These are phyloP conservation scores for Pilatotrama ljubarskyi DNA, from an alignment of 768 basidiomycete species.

Conservation along the genomic window DNA sequence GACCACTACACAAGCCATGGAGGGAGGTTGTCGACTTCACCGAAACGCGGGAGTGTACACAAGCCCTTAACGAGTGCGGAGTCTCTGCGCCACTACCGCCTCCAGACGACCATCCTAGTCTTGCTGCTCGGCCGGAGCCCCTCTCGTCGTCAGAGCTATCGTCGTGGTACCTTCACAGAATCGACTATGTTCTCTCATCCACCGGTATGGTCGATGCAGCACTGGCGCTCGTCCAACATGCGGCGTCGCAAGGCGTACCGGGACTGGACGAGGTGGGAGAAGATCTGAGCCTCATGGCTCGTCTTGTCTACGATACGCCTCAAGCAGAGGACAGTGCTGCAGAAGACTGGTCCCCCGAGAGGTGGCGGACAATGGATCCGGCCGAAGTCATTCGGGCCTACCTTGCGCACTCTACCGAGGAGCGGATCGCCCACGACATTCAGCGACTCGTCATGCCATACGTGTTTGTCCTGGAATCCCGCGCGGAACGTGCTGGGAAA, in stretches of 20 bases:
- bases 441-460: slow-evolving; percentile 85
- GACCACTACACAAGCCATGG: slow-evolving; percentile 41
- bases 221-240: slow-evolving; percentile 80
- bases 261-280: slow-evolving; percentile 86
- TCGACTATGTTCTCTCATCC: slow-evolving; percentile 57
- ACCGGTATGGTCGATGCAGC: slow-evolving; percentile 82
- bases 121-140: slow-evolving; percentile 28
- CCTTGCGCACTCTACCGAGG: slow-evolving; percentile 67
- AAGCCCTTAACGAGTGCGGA: slow-evolving; percentile 38
- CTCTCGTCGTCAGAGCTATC: slow-evolving; percentile 54
- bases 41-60: slow-evolving; percentile 48
- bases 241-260: slow-evolving; percentile 75
- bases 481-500: slow-evolving; percentile 75
- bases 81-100: slow-evolving; percentile 4
- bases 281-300: slow-evolving; percentile 84
- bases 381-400: slow-evolving; percentile 71
- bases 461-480: slow-evolving; percentile 87
- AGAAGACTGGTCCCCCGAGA: slow-evolving; percentile 74
- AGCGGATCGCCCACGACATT: slow-evolving; percentile 67
- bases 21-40: slow-evolving; percentile 59
- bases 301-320: slow-evolving; percentile 80
- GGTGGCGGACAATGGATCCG: slow-evolving; percentile 73
- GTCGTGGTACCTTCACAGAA: slow-evolving; percentile 73
- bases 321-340: slow-evolving; percentile 39
- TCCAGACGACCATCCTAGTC: not conserved